These are phyloP conservation scores for Trichoderma polysporum DNA, from an alignment of 2,329 filamentous ascomycete species.

Conservation along the genomic window DNA sequence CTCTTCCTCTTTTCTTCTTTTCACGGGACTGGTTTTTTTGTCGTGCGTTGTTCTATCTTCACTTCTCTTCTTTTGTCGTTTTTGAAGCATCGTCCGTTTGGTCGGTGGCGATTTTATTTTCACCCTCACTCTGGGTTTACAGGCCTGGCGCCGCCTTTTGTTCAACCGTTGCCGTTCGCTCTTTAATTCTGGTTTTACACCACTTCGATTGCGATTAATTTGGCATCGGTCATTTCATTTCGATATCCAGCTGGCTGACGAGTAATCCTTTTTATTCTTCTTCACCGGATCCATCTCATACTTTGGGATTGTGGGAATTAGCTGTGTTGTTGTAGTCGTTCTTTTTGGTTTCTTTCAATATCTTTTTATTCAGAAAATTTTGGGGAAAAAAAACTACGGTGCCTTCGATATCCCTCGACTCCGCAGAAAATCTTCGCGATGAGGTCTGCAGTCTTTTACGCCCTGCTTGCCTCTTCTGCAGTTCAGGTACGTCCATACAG, in stretches of 20 bases:
- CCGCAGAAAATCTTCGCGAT: constrained; percentile 20
- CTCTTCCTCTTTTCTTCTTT: constrained; percentile 24
- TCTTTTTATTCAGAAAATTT: background rate
- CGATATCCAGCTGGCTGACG: constrained; percentile 19
- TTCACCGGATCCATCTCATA: constrained; percentile 13
- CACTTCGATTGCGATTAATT: background rate
- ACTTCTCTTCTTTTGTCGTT: constrained; percentile 19
- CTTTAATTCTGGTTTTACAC: constrained; percentile 6
- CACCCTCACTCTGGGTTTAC: background rate
- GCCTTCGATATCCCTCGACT: background rate
- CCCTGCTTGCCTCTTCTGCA: constrained; percentile 24
- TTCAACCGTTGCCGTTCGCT: constrained; percentile 17
- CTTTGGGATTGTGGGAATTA: constrained; percentile 21
- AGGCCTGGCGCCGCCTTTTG: constrained; percentile 19
- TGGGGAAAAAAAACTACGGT: background rate
- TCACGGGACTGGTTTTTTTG: constrained; percentile 21
- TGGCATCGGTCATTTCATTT: constrained; percentile 7
- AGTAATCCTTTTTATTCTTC: background rate
- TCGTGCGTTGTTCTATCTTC: constrained; percentile 23
- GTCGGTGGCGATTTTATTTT: constrained; percentile 1
- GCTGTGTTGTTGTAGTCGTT: constrained; percentile 30
- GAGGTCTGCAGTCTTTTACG: constrained; percentile 24
- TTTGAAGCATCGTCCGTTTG: constrained; percentile 10
- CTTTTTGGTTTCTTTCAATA: background rate
- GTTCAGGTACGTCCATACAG: constrained; percentile 22